Base-by-base conservation (phyloP, 1,284 basidiomycete species). In the Moniliophthora roreri region DNA sequence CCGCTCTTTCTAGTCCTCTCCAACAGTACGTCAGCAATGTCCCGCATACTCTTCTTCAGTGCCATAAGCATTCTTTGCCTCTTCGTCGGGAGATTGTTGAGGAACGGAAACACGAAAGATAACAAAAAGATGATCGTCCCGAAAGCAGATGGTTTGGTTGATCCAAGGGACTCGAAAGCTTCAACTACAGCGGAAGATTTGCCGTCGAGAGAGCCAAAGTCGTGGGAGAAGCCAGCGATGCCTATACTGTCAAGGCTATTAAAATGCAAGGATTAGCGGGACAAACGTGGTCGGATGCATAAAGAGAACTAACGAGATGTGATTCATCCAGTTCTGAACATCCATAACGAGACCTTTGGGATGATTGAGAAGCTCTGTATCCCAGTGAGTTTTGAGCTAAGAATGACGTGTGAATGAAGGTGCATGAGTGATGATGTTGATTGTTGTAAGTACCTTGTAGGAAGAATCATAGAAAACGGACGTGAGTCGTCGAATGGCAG, bases 241-340 rank as follows among this genome's bases (percentile, higher is more conserved):
- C 84, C 82, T 51, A 85, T 73, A 2, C 75, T 77, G 62, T 85
- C 82, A 6, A 84, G 71, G 0, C 81, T 83, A 53, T 2, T 38
- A 3, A 18, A 48, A 55, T 24, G n/a, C 16, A 23, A 26, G 8
- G 28, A 16, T 47, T 16, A 28, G 18, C 10, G 10, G 11, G n/a
- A 34, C 11, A 38, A 38, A 32, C 38, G 6, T 16, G 11, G 7
- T 6, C 6, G 13, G 32, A 20, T 13, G 2, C 13, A 21, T 16
- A 41, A 38, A 55, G 41, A 36, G 9, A 45, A 60, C 76, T 32
- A 62, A 80, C 78, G 79, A 72, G 18, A 80, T 65, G 18, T 64
- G 66, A 56, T 79, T 79, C 78, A 79, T 78, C 75, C 79, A 83
- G 53, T 67, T 63, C 59, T 85, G 77, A 4, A 85, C 80, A 21